Conservation (phyloP, 23 red algal genomes). For the Gracilaria vermiculophylla region DNA sequence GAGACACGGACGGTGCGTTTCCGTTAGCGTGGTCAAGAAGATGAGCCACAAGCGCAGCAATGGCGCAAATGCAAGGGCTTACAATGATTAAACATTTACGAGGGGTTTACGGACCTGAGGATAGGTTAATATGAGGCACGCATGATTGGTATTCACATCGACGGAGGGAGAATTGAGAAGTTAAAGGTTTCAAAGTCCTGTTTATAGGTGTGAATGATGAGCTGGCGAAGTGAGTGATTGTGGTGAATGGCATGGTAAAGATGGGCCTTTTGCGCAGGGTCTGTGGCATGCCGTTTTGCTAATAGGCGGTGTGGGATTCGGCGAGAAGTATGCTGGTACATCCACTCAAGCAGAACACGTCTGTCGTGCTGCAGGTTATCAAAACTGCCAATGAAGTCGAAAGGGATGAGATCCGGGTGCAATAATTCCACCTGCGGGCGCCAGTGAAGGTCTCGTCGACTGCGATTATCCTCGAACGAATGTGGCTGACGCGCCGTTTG, state of each 20-base stretch:
- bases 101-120: too few relatives aligned
- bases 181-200: slow-evolving; percentile 54
- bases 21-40: too few relatives aligned
- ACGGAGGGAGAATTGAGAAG: slow-evolving; percentile 10
- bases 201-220: slow-evolving; percentile 26
- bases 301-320: neutral
- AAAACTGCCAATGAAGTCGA: slow-evolving; percentile 72
- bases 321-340: slow-evolving; percentile 54
- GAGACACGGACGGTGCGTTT: too few relatives aligned
- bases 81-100: too few relatives aligned
- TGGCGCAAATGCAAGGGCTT: too few relatives aligned
- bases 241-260: neutral
- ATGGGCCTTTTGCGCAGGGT: slow-evolving; percentile 6
- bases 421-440: slow-evolving; percentile 65
- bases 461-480: slow-evolving; percentile 31
- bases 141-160: too few relatives aligned
- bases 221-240: neutral
- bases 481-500: neutral
- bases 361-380: slow-evolving; percentile 57
- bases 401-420: slow-evolving; percentile 71
- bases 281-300: slow-evolving; percentile 21
- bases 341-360: slow-evolving; percentile 42
- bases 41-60: too few relatives aligned
- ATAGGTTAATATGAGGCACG: too few relatives aligned
- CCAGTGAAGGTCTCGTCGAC: slow-evolving; percentile 70